These are phyloP conservation scores for Candida pini DNA, from an alignment of 805 yeast species.

Conservation along the genomic window DNA sequence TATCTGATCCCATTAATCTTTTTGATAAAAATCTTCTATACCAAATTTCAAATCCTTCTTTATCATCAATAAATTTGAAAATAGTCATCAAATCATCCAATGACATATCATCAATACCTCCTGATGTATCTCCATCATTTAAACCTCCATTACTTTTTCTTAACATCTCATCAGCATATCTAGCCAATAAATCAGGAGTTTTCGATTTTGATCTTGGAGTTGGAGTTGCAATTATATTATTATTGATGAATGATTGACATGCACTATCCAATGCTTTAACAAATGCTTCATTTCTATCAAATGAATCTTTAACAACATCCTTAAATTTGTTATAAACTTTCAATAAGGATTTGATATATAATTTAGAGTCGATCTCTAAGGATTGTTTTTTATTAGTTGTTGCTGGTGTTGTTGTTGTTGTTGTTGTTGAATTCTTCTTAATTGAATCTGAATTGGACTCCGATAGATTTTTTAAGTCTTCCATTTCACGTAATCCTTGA, in stretches of 20 bases:
- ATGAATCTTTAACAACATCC: slow-evolving; percentile 57
- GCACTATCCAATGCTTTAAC: slow-evolving; percentile 87
- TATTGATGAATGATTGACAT: slow-evolving; percentile 77
- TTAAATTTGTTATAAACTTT: slow-evolving; percentile 64
- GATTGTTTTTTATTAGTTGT: slow-evolving; percentile 24
- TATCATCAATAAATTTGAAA: slow-evolving; percentile 84
- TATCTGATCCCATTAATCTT: slow-evolving; percentile 68
- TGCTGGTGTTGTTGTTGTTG: slow-evolving; percentile 19
- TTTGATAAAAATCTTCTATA: slow-evolving; percentile 86
- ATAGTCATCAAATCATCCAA: slow-evolving; percentile 82
- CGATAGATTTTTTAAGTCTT: slow-evolving; percentile 39
- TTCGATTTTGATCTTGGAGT: slow-evolving; percentile 55
- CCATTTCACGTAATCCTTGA: slow-evolving; percentile 58
- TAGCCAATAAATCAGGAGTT: slow-evolving; percentile 89
- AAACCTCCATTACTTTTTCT: slow-evolving; percentile 66
- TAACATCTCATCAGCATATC: slow-evolving; percentile 78
- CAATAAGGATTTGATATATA: slow-evolving; percentile 73
- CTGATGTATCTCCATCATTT: too few species aligned
- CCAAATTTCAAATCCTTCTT: slow-evolving; percentile 91
- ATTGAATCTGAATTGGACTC: slow-evolving; percentile 22
- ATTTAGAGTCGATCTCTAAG: slow-evolving; percentile 56
- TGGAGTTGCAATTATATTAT: slow-evolving; percentile 72
- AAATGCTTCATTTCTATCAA: slow-evolving; percentile 69
- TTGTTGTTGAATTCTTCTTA: slow-evolving; percentile 13
- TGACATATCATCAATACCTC: slow-evolving; percentile 69